phyloP scores from a whole-genome alignment of 106 monocot genomes.

The Dioscorea dumetorum region DNA sequence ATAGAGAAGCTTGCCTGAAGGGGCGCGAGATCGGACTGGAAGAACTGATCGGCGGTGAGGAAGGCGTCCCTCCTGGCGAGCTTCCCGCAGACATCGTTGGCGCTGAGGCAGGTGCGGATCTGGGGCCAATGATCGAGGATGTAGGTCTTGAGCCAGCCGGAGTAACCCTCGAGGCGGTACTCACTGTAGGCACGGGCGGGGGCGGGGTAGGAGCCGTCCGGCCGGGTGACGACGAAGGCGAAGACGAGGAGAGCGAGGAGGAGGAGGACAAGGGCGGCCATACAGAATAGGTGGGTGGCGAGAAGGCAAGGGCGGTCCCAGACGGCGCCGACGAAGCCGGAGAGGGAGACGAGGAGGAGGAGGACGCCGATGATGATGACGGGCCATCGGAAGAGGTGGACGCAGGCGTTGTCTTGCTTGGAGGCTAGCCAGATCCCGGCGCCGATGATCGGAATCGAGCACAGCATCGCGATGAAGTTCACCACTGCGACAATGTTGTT shows the following conservation, averaged over 20 bases:
- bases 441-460: conserved; percentile 71
- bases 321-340: conserved; percentile 86
- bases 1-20: conserved; percentile 47
- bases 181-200: conserved; percentile 60
- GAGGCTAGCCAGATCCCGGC: conserved; percentile 78
- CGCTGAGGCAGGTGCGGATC: conserved; percentile 50
- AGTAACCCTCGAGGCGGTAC: conserved; percentile 66
- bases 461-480: conserved; percentile 71
- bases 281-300: conserved; percentile 67
- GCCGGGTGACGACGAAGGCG: conserved; percentile 68
- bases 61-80: conserved; percentile 25
- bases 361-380: conserved; percentile 75
- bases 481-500: conserved; percentile 71
- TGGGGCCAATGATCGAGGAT: conserved; percentile 45
- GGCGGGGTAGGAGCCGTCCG: conserved; percentile 47
- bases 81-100: conserved; percentile 48
- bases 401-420: conserved; percentile 52
- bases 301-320: conserved; percentile 77
- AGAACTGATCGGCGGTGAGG: conserved; percentile 44
- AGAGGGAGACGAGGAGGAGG: conserved; percentile 85
- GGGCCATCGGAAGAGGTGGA: conserved; percentile 63
- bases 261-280: conserved; percentile 72
- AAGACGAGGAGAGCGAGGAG: conserved; percentile 66
- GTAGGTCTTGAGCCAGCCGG: conserved; percentile 58
- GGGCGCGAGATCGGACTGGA: conserved; percentile 47